A percentile compares a stretch with the other conserved stretches of the same genome.
These are phyloP conservation scores for Calonectria multiphialidica DNA, from an alignment of 2,329 filamentous ascomycete species.

Conservation along the genomic window DNA sequence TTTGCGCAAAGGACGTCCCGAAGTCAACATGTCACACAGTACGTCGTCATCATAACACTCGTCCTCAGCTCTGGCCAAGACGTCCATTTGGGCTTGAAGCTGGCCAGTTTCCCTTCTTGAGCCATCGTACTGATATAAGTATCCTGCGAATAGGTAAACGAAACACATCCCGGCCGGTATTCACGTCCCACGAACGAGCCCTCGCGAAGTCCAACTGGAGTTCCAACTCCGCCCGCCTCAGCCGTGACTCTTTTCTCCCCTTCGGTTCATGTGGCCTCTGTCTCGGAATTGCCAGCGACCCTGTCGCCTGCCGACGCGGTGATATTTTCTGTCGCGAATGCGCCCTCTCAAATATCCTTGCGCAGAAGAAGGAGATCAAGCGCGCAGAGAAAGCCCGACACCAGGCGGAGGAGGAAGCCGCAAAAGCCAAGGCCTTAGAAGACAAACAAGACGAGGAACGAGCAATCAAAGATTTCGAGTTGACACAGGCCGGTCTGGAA, in stretches of 20 bases:
- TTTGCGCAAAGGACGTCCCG: too few relatives aligned
- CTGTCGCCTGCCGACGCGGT: constrained; percentile 85
- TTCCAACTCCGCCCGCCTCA: constrained; percentile 84
- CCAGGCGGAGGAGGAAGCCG: constrained; percentile 70
- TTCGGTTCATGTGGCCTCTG: constrained; percentile 93
- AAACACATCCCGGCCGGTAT: constrained; percentile 92
- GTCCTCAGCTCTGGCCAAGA: not conserved
- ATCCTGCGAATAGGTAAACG: constrained; percentile 71
- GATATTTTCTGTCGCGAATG: constrained; percentile 98
- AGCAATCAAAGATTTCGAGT: constrained; percentile 86
- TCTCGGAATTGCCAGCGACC: constrained; percentile 82
- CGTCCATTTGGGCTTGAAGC: not conserved
- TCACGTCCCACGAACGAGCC: constrained; percentile 90
- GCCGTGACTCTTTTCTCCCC: constrained; percentile 90
- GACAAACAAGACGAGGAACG: constrained; percentile 78
- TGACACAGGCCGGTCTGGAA: constrained; percentile 79
- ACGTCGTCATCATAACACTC: constrained; percentile 37
- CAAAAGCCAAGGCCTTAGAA: constrained; percentile 69
- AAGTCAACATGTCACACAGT: constrained; percentile 58
- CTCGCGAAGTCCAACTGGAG: constrained; percentile 87
- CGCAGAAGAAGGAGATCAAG: constrained; percentile 93
- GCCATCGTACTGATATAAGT: not conserved
- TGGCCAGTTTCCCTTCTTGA: not conserved
- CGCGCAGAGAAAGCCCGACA: constrained; percentile 77
- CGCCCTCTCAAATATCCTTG: constrained; percentile 88